phyloP scores from a whole-genome alignment of 2,329 filamentous ascomycete species.

The Colletotrichum chlorophyti region DNA sequence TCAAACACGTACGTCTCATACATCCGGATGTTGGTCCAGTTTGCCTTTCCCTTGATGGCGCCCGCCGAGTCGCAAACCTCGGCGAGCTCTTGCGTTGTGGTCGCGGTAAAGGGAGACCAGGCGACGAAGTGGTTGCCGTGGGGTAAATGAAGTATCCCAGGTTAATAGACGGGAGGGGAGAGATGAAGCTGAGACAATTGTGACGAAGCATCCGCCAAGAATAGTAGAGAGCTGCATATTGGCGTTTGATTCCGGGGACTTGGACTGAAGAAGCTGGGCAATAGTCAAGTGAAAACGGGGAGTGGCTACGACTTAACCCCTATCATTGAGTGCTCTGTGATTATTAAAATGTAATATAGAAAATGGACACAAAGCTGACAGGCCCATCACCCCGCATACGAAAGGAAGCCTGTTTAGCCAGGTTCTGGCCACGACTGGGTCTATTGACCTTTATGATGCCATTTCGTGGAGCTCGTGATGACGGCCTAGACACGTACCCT shows the following conservation, averaged over 20 bases:
- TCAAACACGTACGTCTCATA: constrained; percentile 6
- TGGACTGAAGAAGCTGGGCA: too few relatives aligned
- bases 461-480: too few relatives aligned
- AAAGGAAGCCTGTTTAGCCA: too few relatives aligned
- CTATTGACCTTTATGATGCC: too few relatives aligned
- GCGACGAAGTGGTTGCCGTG: constrained; percentile 10
- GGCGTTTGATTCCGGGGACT: not conserved
- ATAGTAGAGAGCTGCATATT: not conserved
- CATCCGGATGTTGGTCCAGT: constrained; percentile 3
- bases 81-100: not conserved
- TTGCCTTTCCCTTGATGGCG: constrained; percentile 1
- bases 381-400: too few relatives aligned
- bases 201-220: not conserved
- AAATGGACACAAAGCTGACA: too few relatives aligned
- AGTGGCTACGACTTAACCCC: too few relatives aligned
- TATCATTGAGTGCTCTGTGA: too few relatives aligned
- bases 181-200: not conserved
- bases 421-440: too few relatives aligned
- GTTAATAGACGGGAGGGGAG: constrained; percentile 15
- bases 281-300: too few relatives aligned
- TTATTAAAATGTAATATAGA: too few relatives aligned
- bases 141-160: not conserved
- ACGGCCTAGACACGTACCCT: too few relatives aligned
- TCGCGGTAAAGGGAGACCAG: constrained; percentile 22
- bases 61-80: constrained; percentile 5